phyloP scores from a whole-genome alignment of 2,329 filamentous ascomycete species.

The Colletotrichum eleusines region DNA sequence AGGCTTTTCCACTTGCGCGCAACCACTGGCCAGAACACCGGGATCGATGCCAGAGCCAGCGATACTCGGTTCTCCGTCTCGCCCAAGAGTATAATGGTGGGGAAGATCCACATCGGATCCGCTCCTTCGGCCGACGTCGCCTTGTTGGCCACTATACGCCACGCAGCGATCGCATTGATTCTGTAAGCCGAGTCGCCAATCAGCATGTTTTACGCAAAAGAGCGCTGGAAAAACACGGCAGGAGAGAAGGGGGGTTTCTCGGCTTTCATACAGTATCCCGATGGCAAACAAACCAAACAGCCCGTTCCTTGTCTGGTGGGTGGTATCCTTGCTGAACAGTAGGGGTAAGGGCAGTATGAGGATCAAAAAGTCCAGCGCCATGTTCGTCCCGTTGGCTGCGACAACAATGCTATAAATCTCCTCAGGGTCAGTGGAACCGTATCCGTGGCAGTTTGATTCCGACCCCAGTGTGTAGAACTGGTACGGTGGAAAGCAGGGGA shows the following conservation, averaged over 20 bases:
- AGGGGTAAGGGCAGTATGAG: slow-evolving; percentile 28
- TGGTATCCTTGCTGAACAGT: not conserved
- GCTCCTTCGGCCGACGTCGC: slow-evolving; percentile 2
- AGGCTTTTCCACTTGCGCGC: slow-evolving; percentile 4
- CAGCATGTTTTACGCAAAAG: not conserved
- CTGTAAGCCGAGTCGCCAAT: not conserved
- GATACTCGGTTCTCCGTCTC: slow-evolving; percentile 28
- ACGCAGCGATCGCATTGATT: slow-evolving; percentile 16
- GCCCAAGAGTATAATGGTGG: slow-evolving; percentile 17
- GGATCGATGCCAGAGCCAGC: slow-evolving; percentile 20
- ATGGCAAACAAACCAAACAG: slow-evolving; percentile 9
- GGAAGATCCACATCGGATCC: slow-evolving; percentile 15
- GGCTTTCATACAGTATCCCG: slow-evolving; percentile 13
- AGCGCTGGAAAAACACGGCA: no score
- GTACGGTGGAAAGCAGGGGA: slow-evolving; percentile 28
- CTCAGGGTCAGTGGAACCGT: slow-evolving; percentile 18
- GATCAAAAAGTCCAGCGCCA: slow-evolving; percentile 28
- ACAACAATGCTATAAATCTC: slow-evolving; percentile 20
- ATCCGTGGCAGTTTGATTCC: slow-evolving; percentile 22
- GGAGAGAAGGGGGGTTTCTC: not conserved
- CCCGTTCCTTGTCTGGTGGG: not conserved
- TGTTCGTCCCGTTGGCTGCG: slow-evolving; percentile 21
- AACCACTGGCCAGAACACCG: slow-evolving; percentile 27
- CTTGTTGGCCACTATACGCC: slow-evolving; percentile 26
- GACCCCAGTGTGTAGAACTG: slow-evolving; percentile 27